These are phyloP conservation scores for Eucalyptus cladocalyx DNA, from an alignment of 345 rosid genomes.

Conservation along the genomic window DNA sequence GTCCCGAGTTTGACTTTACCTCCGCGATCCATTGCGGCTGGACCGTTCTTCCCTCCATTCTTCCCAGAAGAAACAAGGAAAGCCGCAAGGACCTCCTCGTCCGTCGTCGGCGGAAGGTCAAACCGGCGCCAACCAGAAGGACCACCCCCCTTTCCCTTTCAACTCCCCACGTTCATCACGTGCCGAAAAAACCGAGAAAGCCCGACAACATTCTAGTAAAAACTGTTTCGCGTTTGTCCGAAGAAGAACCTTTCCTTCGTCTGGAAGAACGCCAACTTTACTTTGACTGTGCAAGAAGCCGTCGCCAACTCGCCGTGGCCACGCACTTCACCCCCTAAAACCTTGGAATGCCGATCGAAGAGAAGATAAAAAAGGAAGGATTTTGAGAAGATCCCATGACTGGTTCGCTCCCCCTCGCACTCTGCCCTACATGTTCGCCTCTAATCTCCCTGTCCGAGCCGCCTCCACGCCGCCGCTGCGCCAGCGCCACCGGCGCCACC, in stretches of 20 bases:
- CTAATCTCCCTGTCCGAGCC: neutral
- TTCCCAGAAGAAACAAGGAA: neutral
- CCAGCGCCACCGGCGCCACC: neutral
- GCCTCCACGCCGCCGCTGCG: neutral
- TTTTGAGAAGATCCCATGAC: neutral
- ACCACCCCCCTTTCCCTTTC: neutral
- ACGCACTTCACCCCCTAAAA: neutral
- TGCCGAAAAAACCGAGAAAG: neutral
- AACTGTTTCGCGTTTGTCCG: rapidly evolving
- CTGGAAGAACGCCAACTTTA: neutral
- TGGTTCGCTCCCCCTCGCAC: neutral
- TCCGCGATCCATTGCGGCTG: neutral
- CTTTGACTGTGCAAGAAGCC: neutral
- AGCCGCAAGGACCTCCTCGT: neutral
- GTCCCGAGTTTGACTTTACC: neutral
- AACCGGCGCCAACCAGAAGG: neutral
- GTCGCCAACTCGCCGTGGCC: neutral
- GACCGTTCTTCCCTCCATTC: neutral
- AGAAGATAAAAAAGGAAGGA: neutral
- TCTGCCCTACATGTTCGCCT: neutral
- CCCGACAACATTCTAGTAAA: neutral
- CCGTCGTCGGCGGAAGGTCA: neutral
- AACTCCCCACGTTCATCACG: neutral
- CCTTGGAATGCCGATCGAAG: neutral
- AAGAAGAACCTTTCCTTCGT: neutral